Conservation (phyloP, 2,329 filamentous ascomycete genomes). For the Fusarium sp. region DNA sequence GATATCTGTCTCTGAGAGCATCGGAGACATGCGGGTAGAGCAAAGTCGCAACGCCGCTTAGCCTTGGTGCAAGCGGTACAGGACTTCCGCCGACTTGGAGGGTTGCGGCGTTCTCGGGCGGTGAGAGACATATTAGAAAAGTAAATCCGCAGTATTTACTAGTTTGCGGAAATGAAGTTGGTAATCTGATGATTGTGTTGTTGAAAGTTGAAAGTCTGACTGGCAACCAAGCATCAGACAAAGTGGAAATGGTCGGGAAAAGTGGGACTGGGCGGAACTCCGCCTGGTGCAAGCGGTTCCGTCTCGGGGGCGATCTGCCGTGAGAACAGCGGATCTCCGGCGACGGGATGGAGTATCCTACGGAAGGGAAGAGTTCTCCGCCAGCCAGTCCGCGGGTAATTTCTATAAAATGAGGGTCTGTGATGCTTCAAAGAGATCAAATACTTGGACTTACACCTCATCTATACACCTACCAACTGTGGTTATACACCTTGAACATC, state of each 20-base stretch:
- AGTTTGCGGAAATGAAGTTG: background rate
- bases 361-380: too few species aligned
- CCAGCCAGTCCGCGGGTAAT: background rate
- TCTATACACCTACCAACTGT: background rate
- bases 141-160: background rate
- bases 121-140: conserved; percentile 46
- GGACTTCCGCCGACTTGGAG: conserved; percentile 64
- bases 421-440: background rate
- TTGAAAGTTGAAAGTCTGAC: background rate
- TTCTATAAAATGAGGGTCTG: background rate
- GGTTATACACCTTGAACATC: background rate
- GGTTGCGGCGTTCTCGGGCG: conserved; percentile 55
- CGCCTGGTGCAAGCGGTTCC: conserved; percentile 28
- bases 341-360: background rate
- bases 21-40: conserved; percentile 62
- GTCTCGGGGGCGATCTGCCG: background rate
- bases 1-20: conserved; percentile 60
- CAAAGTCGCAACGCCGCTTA: conserved; percentile 68
- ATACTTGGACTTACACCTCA: background rate
- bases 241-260: conserved; percentile 27
- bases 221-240: background rate
- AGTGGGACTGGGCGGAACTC: conserved; percentile 46
- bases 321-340: conserved; percentile 22
- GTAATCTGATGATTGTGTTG: background rate
- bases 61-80: conserved; percentile 67